Conservation (phyloP, 2,329 filamentous ascomycete species). For the Diaporthe vaccinii region DNA sequence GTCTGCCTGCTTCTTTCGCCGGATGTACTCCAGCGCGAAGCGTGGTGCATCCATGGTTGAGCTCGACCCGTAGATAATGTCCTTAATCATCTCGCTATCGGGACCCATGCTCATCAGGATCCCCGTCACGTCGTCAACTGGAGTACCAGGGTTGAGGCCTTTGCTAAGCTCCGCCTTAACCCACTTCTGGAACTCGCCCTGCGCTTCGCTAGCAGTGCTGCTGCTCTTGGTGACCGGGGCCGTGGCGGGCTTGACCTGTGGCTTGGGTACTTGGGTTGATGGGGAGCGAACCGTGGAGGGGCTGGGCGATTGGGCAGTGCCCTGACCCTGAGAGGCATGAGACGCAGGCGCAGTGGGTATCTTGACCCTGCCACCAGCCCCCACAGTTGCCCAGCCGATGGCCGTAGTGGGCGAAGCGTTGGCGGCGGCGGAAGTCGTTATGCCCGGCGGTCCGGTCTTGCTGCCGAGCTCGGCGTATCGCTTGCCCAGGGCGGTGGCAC, state of each 20-base stretch:
- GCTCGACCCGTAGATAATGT: conserved; percentile 90
- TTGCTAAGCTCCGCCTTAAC: conserved; percentile 82
- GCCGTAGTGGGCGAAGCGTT: conserved; percentile 45
- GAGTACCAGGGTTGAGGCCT: conserved; percentile 68
- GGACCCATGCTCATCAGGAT: conserved; percentile 75
- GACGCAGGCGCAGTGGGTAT: conserved; percentile 72
- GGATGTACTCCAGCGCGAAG: conserved; percentile 94
- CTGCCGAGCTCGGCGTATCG: conserved; percentile 95
- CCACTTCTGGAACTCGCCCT: conserved; percentile 97
- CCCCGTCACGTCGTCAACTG: conserved; percentile 85
- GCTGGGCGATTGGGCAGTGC: conserved; percentile 60
- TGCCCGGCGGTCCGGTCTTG: conserved; percentile 66
- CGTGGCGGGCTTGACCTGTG: conserved; percentile 55
- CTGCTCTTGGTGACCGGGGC: conserved; percentile 54
- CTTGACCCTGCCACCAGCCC: conserved; percentile 93
- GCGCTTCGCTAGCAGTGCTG: conserved; percentile 65
- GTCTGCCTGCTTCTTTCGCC: conserved; percentile 92
- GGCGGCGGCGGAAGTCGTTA: conserved; percentile 51
- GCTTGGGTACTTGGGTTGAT: conserved; percentile 24
- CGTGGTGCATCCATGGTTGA: conserved; percentile 93
- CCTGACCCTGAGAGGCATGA: conserved; percentile 40
- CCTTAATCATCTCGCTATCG: conserved; percentile 50
- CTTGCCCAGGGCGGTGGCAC: conserved; percentile 73
- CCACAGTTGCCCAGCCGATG: conserved; percentile 92
- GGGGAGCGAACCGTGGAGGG: conserved; percentile 47